Evolutionary conservation across 106 monocot species (phyloP), one percentile per base, ranked within the genome.

Genomic region (Iris macrosiphon): DNA sequence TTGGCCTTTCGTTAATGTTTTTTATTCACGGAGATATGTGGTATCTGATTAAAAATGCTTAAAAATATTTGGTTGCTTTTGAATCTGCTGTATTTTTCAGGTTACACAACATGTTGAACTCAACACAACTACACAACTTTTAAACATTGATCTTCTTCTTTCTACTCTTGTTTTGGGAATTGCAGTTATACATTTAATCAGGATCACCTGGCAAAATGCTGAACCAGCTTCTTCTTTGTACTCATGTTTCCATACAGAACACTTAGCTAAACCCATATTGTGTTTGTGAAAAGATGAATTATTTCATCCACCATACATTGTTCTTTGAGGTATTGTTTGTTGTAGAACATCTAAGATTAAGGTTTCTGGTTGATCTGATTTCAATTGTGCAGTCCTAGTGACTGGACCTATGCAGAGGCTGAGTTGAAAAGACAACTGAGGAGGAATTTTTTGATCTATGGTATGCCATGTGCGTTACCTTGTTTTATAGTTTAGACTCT

Each of bases 381-480:
- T 61, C 19, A 9, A 57, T 21, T 48, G 17, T 82, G 71, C 74
- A 98, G 98, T 51, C 80, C 90, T n/a, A 87, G 63, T 59, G 98
- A 98, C 75, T 98, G 98, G 98, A 84, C 50, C 40, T 98, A 91
- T 75, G 78, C 75, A 4, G 83, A 90, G 58, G 71, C 80, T 31
- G 78, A 87, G 57, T 66, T 98, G 40, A 91, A 75, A 68, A 87
- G 63, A 55, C 72, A 49, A 45, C 64, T 98, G 20, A 83, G 90
- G 27, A 63, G 59, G 34, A 84, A 79, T 24, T 91, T 87, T 67
- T 68, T 84, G 30, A 98, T 98, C 35, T 84, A 91, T 74, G 90
- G 98, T 83, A 74, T 21, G 69, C 13, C 33, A 45, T 45, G 12
- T 52, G 24, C 29, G 39, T 58, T 66, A 28, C 30, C 21, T 18